Evolutionary conservation across 495 filamentous ascomycete species (phyloP).

Genomic region (Amniculicola lignicola): DNA sequence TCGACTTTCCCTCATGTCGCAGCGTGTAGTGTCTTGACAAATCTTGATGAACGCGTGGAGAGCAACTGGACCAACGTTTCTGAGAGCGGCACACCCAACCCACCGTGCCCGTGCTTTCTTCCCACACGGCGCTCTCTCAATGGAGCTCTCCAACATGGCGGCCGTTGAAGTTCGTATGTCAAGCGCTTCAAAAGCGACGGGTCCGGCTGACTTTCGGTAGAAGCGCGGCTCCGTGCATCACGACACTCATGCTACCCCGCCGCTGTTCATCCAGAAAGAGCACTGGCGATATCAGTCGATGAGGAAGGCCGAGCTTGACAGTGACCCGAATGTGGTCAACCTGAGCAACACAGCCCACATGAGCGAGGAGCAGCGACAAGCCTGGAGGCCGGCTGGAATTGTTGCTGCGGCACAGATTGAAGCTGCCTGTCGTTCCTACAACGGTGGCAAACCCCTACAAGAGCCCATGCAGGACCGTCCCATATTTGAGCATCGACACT

Average conservation of each 20-base stretch:
- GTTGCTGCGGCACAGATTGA: conserved; percentile 14
- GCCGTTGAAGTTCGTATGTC: conserved; percentile 20
- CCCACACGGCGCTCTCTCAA: no score
- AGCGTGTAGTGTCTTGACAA: not conserved
- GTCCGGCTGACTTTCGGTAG: not conserved
- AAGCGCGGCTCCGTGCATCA: conserved; percentile 13
- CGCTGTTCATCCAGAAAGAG: conserved; percentile 22
- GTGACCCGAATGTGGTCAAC: conserved; percentile 12
- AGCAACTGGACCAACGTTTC: no score
- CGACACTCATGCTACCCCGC: conserved; percentile 29
- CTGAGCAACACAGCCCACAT: conserved; percentile 10
- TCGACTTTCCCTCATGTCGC: not conserved
- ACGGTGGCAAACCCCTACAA: not conserved
- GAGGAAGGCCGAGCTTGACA: conserved; percentile 18
- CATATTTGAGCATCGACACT: conserved; percentile 15
- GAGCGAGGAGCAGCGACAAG: conserved; percentile 17
- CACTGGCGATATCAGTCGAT: conserved; percentile 31
- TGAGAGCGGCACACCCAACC: no score
- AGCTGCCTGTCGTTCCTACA: conserved; percentile 16
- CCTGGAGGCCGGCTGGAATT: conserved; percentile 7
- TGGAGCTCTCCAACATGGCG: conserved; percentile 6
- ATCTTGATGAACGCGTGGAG: not conserved
- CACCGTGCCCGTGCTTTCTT: no score
- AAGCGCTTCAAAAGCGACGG: not conserved
- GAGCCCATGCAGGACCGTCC: not conserved